Evolutionary conservation across 148 eudicot species (phyloP).

Genomic region (Rhododendron williamsianum): DNA sequence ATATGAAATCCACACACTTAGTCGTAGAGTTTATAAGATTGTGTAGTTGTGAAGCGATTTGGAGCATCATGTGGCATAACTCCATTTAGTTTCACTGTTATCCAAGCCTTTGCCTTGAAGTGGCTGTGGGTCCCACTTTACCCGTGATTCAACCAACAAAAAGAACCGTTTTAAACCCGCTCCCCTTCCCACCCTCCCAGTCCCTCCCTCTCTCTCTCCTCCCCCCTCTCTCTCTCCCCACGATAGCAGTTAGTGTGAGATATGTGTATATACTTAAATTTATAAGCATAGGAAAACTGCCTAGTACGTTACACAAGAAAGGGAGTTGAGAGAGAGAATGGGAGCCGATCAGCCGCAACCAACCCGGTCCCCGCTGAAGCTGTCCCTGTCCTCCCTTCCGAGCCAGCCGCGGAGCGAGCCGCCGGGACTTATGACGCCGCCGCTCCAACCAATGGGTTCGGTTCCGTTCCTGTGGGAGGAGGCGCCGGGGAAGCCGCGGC

Average conservation of each 20-base stretch:
- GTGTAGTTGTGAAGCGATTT: no score
- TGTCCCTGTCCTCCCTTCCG: slow-evolving; percentile 38
- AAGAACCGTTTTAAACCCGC: neutral
- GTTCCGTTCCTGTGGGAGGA: slow-evolving; percentile 93
- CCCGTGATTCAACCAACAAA: neutral
- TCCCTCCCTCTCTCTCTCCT: neutral
- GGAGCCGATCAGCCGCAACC: neutral
- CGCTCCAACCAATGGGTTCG: slow-evolving; percentile 48
- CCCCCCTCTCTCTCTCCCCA: neutral
- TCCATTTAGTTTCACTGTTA: neutral
- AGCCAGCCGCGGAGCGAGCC: slow-evolving; percentile 28
- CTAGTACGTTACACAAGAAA: neutral
- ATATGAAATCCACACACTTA: no score
- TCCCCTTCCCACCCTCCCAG: neutral
- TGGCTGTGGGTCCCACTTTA: neutral
- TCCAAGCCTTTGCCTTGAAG: no score
- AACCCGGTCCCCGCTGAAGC: slow-evolving; percentile 37
- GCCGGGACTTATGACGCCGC: slow-evolving; percentile 53
- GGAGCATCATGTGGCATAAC: no score
- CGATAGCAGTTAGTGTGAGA: neutral
- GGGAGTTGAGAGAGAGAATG: slow-evolving; percentile 6
- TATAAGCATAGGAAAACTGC: neutral
- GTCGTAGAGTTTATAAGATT: no score
- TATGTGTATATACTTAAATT: neutral
- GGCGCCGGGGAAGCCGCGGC: slow-evolving; percentile 70